Evolutionary conservation across 192 early-diverging fungal species (phyloP).

Genomic region (Chytriomyces confervae): DNA sequence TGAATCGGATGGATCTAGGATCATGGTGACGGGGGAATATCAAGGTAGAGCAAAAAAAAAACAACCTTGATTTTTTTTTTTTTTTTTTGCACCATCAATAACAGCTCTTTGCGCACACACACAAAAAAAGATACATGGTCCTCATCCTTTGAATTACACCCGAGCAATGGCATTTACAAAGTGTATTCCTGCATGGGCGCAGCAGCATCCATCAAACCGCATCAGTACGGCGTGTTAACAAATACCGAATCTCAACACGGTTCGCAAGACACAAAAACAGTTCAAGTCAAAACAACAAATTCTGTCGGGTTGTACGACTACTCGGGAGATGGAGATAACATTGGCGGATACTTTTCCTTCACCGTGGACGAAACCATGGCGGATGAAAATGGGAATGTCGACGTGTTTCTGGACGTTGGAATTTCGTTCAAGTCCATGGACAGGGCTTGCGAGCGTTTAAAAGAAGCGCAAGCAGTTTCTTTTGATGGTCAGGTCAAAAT

Average conservation of each 20-base stretch:
- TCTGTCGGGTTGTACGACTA: background rate
- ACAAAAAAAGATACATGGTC: background rate
- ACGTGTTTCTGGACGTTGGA: conserved; percentile 24
- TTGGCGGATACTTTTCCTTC: conserved; percentile 9
- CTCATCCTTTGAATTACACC: background rate
- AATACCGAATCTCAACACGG: too few relatives aligned
- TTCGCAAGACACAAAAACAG: too few relatives aligned
- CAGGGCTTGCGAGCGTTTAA: conserved; percentile 35
- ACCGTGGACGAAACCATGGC: background rate
- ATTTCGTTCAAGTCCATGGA: conserved; percentile 36
- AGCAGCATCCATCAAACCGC: background rate
- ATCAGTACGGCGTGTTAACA: too few relatives aligned
- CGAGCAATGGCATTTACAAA: background rate
- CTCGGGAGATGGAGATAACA: background rate
- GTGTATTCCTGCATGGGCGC: background rate
- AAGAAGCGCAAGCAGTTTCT: conserved; percentile 6
- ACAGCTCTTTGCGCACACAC: background rate
- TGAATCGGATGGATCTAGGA: background rate
- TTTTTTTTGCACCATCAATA: background rate
- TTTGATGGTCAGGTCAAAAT: background rate
- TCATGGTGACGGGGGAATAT: background rate
- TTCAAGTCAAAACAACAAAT: background rate
- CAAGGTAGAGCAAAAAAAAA: background rate
- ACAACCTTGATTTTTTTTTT: too few relatives aligned
- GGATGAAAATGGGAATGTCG: conserved; percentile 2